phyloP scores from a whole-genome alignment of 148 eudicot species.

The Vaccinium myrtillus region DNA sequence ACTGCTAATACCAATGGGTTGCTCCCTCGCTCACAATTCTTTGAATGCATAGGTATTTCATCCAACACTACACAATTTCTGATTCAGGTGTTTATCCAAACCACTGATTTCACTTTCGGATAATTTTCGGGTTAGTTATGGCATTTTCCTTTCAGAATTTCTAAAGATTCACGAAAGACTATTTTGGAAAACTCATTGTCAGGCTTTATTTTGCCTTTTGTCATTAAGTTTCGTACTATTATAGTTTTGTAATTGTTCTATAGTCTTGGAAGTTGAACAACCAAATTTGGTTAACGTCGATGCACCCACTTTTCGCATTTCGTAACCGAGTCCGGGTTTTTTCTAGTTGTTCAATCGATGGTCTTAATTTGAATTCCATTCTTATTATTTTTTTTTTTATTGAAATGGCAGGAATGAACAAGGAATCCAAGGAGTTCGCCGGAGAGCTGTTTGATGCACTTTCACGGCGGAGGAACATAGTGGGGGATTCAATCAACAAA shows the following conservation, averaged over 20 bases:
- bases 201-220: neutral
- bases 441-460: slow-evolving; percentile 52
- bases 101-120: no score
- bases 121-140: no score
- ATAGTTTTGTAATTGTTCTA: neutral
- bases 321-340: neutral
- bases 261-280: neutral
- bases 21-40: slow-evolving; percentile 43
- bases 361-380: neutral
- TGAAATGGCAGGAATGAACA: slow-evolving; percentile 45
- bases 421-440: slow-evolving; percentile 52
- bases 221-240: neutral
- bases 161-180: neutral
- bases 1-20: slow-evolving; percentile 34
- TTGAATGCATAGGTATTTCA: slow-evolving; percentile 52
- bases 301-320: neutral
- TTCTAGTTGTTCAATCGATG: neutral
- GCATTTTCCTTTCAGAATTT: neutral
- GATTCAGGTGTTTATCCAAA: no score
- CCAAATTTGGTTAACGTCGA: neutral
- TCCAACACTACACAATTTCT: neutral
- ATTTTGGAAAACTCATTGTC: neutral
- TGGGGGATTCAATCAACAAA: slow-evolving; percentile 35
- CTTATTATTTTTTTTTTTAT: neutral
- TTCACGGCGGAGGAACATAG: slow-evolving; percentile 37